phyloP scores from a whole-genome alignment of 2,329 filamentous ascomycete species.

The Sodiomyces alkalinus region DNA sequence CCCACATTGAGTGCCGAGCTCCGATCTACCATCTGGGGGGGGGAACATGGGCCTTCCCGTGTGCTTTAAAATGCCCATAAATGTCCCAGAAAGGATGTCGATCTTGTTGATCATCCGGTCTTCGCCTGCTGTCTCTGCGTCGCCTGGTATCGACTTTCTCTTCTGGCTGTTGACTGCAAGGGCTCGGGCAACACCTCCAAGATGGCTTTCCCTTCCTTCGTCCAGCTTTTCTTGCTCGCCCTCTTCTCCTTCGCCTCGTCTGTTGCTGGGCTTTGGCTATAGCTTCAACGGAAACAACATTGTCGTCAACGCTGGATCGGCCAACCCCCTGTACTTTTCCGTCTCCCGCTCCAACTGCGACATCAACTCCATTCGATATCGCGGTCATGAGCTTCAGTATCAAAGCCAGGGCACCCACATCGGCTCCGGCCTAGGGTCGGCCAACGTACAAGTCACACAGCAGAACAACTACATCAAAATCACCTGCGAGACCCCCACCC shows the following conservation, averaged over 20 bases:
- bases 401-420: constrained; percentile 36
- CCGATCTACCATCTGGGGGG: too few species aligned
- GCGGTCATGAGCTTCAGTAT: constrained; percentile 44
- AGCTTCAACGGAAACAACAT: constrained; percentile 24
- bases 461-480: constrained; percentile 38
- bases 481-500: constrained; percentile 40
- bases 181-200: too few species aligned
- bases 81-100: too few species aligned
- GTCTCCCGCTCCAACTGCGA: constrained; percentile 41
- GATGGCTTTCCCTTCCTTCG: constrained; percentile 5
- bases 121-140: too few species aligned
- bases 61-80: too few species aligned
- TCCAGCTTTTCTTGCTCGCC: constrained; percentile 9
- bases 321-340: constrained; percentile 33
- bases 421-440: constrained; percentile 40
- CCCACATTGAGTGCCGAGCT: too few species aligned
- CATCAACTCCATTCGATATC: constrained; percentile 47
- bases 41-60: too few species aligned
- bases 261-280: constrained; percentile 24
- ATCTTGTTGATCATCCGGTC: too few species aligned
- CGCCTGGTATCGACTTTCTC: too few species aligned
- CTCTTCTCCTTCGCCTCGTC: constrained; percentile 13
- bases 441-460: constrained; percentile 34
- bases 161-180: too few species aligned
- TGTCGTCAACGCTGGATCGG: constrained; percentile 30